These are phyloP conservation scores for Fusarium metavorans DNA, from an alignment of 2,329 filamentous ascomycete genomes.

Conservation along the genomic window DNA sequence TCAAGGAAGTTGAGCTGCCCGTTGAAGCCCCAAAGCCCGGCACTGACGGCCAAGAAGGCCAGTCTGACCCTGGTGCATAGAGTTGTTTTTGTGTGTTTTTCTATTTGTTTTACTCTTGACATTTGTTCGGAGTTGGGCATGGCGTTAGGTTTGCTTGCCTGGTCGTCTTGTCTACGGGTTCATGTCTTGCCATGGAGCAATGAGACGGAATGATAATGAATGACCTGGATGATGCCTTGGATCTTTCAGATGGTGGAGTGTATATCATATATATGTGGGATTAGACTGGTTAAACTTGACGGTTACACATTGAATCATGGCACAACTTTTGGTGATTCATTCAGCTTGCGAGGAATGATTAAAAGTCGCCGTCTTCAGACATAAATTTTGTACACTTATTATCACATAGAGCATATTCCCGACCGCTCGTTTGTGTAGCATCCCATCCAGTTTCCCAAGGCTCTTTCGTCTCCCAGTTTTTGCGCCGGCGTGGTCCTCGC, in stretches of 20 bases:
- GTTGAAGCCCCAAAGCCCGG: conserved; percentile 68
- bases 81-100: neutral
- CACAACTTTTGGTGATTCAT: neutral
- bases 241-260: conserved; percentile 27
- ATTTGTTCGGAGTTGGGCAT: conserved; percentile 24
- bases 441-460: conserved; percentile 31
- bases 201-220: conserved; percentile 42
- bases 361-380: conserved; percentile 16
- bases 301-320: conserved; percentile 9
- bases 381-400: conserved; percentile 41
- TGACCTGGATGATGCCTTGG: conserved; percentile 29
- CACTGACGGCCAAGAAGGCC: conserved; percentile 48
- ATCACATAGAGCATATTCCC: conserved; percentile 34
- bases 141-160: conserved; percentile 26
- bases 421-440: conserved; percentile 26
- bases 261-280: conserved; percentile 12
- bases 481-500: conserved; percentile 37
- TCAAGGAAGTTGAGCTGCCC: conserved; percentile 79
- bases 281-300: conserved; percentile 19
- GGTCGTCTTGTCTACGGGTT: conserved; percentile 23
- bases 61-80: conserved; percentile 61
- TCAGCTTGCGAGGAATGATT: neutral
- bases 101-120: conserved; percentile 13
- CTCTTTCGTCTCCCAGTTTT: conserved; percentile 21
- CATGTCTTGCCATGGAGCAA: conserved; percentile 34